These are phyloP conservation scores for Magnusiomyces tetraspermus DNA, from an alignment of 1,139 yeast genomes.

Conservation along the genomic window DNA sequence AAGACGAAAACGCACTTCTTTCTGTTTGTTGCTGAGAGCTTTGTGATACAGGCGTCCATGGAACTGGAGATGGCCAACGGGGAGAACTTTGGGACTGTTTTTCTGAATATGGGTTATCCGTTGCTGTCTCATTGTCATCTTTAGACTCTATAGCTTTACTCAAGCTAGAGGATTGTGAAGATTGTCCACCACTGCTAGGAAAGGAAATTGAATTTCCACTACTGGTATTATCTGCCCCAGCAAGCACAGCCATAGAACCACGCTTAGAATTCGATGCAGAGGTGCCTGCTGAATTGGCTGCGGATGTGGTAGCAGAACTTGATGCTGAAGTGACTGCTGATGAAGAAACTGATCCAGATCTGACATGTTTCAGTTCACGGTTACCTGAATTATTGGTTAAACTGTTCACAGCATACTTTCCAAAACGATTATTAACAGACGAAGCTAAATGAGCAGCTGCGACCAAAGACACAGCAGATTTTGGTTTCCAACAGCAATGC, in stretches of 20 bases:
- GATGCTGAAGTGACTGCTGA: no score
- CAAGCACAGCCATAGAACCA: not conserved
- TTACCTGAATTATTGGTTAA: not conserved
- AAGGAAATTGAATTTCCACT: no score
- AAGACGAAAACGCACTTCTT: not conserved
- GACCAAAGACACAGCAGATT: conserved; percentile 1
- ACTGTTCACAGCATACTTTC: not conserved
- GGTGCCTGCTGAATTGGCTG: no score
- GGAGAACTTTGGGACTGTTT: no score
- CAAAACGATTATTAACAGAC: not conserved
- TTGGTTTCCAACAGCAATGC: conserved; percentile 29
- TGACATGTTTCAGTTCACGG: not conserved
- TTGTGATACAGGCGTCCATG: not conserved
- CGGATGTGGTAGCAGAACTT: no score
- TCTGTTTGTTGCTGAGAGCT: not conserved
- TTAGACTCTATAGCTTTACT: not conserved
- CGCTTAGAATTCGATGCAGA: no score
- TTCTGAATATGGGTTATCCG: no score
- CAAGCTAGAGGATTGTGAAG: not conserved
- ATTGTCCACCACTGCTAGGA: not conserved
- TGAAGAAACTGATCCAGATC: no score
- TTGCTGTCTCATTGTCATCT: not conserved
- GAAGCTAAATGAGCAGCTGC: not conserved
- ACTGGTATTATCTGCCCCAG: not conserved
- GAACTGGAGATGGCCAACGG: no score